Conservation (phyloP, 2,329 filamentous ascomycete species). For the Verticillium nubilum region DNA sequence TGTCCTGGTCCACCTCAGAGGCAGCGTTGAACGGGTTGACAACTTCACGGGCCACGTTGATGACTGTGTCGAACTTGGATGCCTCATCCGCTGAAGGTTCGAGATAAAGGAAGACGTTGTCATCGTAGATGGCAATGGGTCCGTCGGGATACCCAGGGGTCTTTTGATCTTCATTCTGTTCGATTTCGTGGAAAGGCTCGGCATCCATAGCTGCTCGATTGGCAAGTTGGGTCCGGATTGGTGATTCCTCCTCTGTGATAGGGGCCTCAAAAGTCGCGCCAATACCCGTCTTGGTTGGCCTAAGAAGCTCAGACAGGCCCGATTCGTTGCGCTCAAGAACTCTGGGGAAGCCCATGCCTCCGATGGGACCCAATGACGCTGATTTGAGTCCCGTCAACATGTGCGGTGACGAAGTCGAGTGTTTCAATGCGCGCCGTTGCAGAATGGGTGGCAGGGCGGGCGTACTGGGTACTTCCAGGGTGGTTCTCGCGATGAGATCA, state of each 20-base stretch:
- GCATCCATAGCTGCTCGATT: constrained; percentile 51
- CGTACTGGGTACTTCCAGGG: constrained; percentile 50
- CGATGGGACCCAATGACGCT: constrained; percentile 53
- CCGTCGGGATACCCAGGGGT: constrained; percentile 78
- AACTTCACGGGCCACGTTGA: constrained; percentile 81
- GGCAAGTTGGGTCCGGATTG: constrained; percentile 57
- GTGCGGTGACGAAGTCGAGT: constrained; percentile 62
- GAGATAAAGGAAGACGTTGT: constrained; percentile 71
- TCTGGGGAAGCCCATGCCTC: constrained; percentile 60
- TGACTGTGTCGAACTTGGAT: constrained; percentile 71
- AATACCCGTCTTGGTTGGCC: constrained; percentile 41
- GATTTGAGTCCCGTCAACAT: constrained; percentile 57
- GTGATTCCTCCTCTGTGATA: constrained; percentile 51
- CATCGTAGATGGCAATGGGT: constrained; percentile 75
- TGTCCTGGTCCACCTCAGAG: constrained; percentile 13
- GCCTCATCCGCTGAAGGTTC: constrained; percentile 77
- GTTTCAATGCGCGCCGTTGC: constrained; percentile 58
- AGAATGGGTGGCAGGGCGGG: constrained; percentile 52
- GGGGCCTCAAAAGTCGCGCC: constrained; percentile 31
- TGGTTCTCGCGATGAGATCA: constrained; percentile 43
- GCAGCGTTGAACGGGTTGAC: constrained; percentile 60
- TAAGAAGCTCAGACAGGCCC: constrained; percentile 52
- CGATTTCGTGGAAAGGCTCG: constrained; percentile 59
- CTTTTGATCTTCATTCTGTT: constrained; percentile 73
- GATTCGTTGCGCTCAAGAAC: constrained; percentile 55